phyloP scores from a whole-genome alignment of 805 yeast species.

The Saturnispora serradocipensis region DNA sequence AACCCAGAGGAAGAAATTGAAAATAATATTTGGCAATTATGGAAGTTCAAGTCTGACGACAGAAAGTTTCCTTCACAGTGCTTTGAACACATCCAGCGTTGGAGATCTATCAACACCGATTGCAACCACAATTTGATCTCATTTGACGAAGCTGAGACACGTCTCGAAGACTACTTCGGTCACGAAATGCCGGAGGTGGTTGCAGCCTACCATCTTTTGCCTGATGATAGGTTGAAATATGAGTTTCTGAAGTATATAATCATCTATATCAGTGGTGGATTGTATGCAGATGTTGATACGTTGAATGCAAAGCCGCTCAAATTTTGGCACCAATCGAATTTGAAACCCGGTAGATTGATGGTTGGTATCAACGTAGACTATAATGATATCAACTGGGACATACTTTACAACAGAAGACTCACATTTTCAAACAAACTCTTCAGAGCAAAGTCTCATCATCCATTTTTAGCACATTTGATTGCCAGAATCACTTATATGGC shows the following conservation, averaged over 20 bases:
- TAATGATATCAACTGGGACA: constrained; percentile 26
- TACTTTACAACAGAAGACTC: constrained; percentile 26
- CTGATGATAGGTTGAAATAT: constrained; percentile 41
- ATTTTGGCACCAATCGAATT: constrained; percentile 23
- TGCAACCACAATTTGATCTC: constrained; percentile 25
- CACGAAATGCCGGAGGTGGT: constrained; percentile 40
- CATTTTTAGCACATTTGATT: constrained; percentile 26
- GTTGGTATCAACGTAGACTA: constrained; percentile 26
- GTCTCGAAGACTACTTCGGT: constrained; percentile 20
- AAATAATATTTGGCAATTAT: constrained; percentile 26
- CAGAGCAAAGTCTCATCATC: constrained; percentile 27
- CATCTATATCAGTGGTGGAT: constrained; percentile 47
- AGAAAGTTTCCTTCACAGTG: constrained; percentile 24
- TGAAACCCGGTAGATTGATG: constrained; percentile 18
- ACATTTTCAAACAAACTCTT: constrained; percentile 24
- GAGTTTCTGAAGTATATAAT: constrained; percentile 50
- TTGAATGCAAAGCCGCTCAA: constrained; percentile 39
- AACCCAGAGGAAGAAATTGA: constrained; percentile 18
- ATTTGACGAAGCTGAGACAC: constrained; percentile 23
- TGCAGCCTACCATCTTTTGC: constrained; percentile 40
- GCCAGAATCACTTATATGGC: constrained; percentile 25
- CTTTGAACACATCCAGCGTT: constrained; percentile 25
- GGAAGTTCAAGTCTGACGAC: constrained; percentile 20
- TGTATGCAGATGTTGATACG: constrained; percentile 55
- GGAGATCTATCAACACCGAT: constrained; percentile 26